Conservation (phyloP, 2,329 filamentous ascomycete genomes). For the Aschersonia sp. region DNA sequence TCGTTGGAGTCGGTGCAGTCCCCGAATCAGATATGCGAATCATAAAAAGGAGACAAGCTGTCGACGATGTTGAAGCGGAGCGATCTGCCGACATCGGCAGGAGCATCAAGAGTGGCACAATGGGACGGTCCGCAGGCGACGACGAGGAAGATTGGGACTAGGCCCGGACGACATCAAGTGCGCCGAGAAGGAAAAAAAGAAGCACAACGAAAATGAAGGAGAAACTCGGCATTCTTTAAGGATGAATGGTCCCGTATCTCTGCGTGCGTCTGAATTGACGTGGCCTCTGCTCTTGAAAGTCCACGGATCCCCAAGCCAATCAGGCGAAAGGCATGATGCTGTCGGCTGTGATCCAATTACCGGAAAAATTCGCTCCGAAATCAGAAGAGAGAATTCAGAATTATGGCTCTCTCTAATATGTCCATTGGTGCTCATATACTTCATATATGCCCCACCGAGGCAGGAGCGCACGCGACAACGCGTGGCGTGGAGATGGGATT, state of each 20-base stretch:
- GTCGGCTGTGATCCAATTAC: too few relatives aligned
- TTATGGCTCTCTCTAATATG: too few relatives aligned
- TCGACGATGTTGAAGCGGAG: conserved; percentile 47
- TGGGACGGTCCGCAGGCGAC: conserved; percentile 25
- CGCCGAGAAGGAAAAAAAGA: background rate
- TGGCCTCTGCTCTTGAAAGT: too few relatives aligned
- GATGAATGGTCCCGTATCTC: too few relatives aligned
- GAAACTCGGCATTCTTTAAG: too few relatives aligned
- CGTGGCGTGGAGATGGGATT: background rate
- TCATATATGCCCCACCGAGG: background rate
- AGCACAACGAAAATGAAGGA: background rate
- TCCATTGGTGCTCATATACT: too few relatives aligned
- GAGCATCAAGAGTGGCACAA: conserved; percentile 36
- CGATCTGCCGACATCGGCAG: conserved; percentile 25
- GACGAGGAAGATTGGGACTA: conserved; percentile 49
- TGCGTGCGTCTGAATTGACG: too few relatives aligned
- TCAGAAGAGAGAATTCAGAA: too few relatives aligned
- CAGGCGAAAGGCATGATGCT: too few relatives aligned
- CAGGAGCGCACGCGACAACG: background rate
- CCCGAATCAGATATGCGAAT: conserved; percentile 67
- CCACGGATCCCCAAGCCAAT: too few relatives aligned
- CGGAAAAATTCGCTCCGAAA: too few relatives aligned
- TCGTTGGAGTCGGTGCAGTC: conserved; percentile 73
- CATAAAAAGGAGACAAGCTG: conserved; percentile 42
- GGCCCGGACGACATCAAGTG: conserved; percentile 6